These are phyloP conservation scores for Apiospora saccharicola DNA, from an alignment of 2,329 filamentous ascomycete genomes.

Conservation along the genomic window DNA sequence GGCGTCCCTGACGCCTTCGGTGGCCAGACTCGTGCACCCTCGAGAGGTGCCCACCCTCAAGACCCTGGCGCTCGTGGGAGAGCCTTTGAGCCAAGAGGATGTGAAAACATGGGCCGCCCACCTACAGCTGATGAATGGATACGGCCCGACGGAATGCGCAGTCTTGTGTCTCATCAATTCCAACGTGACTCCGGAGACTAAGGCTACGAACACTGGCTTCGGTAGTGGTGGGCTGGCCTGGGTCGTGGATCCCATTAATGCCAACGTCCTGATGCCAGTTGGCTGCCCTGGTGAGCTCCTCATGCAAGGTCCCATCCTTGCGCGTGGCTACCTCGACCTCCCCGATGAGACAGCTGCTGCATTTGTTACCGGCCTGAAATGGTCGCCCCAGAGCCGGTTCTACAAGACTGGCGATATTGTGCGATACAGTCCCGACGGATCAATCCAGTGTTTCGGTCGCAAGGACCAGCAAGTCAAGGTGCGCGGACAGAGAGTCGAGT, in stretches of 20 bases:
- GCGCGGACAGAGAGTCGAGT: slow-evolving; percentile 54
- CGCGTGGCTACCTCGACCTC: slow-evolving; percentile 42
- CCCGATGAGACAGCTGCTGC: slow-evolving; percentile 30
- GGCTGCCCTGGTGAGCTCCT: slow-evolving; percentile 28
- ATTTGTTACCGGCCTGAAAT: slow-evolving; percentile 35
- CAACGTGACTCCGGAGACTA: neutral
- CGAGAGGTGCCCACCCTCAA: slow-evolving; percentile 25
- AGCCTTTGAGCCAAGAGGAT: slow-evolving; percentile 9
- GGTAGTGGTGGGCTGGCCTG: slow-evolving; percentile 26
- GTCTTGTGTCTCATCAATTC: neutral
- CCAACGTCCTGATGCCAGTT: slow-evolving; percentile 26
- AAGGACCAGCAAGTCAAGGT: slow-evolving; percentile 58
- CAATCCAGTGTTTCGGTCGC: slow-evolving; percentile 42
- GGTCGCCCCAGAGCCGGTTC: slow-evolving; percentile 28
- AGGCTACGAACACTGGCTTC: slow-evolving; percentile 12
- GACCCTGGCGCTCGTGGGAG: slow-evolving; percentile 25
- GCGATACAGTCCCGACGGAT: slow-evolving; percentile 39
- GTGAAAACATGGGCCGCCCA: slow-evolving; percentile 24
- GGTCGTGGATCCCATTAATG: slow-evolving; percentile 28
- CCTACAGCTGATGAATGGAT: neutral
- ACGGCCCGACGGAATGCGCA: slow-evolving; percentile 8
- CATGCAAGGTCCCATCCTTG: slow-evolving; percentile 29
- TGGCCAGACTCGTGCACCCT: slow-evolving; percentile 22
- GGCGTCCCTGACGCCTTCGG: slow-evolving; percentile 25
- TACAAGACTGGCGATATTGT: slow-evolving; percentile 34